These are phyloP conservation scores for Raddia guianensis DNA, from an alignment of 176 grass and related monocot species.

Conservation along the genomic window DNA sequence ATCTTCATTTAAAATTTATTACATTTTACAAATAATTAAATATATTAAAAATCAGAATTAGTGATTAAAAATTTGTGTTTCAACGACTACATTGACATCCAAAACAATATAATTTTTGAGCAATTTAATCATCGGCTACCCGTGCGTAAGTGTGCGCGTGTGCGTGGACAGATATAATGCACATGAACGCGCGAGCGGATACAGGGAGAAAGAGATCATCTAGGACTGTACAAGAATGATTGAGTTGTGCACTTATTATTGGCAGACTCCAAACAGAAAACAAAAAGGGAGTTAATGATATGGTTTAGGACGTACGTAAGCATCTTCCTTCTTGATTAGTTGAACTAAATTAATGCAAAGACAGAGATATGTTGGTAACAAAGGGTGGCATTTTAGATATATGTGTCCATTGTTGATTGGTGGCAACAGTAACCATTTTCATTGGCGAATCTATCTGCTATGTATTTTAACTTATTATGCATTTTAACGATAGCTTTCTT, in stretches of 20 bases:
- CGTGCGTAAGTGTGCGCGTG: background rate
- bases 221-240: constrained; percentile 37
- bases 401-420: background rate
- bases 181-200: background rate
- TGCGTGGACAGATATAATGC: background rate
- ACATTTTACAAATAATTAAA: no score
- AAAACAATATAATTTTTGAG: background rate
- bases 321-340: background rate
- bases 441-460: background rate
- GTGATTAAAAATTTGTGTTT: no score
- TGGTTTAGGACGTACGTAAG: constrained; percentile 29
- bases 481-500: background rate
- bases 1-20: no score
- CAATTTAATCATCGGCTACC: background rate
- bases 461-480: constrained; percentile 18
- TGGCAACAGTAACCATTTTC: constrained; percentile 5
- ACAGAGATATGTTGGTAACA: constrained; percentile 42
- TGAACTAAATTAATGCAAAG: constrained; percentile 33
- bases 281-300: constrained; percentile 26
- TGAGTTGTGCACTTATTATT: constrained; percentile 39
- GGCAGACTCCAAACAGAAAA: constrained; percentile 30
- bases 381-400: constrained; percentile 39
- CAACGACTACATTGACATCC: no score
- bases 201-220: constrained; percentile 14
- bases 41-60: no score